These are phyloP conservation scores for Berkeleyomyces rouxiae DNA, from an alignment of 2,329 filamentous ascomycete species.

Conservation along the genomic window DNA sequence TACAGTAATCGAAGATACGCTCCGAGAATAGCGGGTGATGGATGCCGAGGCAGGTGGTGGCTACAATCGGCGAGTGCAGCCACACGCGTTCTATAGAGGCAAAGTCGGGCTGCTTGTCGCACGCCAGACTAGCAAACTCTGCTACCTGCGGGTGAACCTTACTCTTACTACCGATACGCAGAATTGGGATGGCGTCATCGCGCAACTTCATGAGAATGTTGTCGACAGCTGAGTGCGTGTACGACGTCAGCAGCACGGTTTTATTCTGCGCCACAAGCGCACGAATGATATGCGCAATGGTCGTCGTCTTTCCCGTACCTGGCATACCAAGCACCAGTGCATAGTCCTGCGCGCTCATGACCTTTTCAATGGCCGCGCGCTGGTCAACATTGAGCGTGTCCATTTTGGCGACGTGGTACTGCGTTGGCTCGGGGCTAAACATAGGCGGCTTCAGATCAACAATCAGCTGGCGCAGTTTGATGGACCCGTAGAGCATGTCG, in stretches of 20 bases:
- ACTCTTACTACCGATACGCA: conserved; percentile 69
- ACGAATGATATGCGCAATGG: conserved; percentile 91
- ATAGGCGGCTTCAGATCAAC: conserved; percentile 57
- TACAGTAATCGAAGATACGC: conserved; percentile 90
- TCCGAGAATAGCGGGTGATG: conserved; percentile 78
- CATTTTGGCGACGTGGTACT: conserved; percentile 40
- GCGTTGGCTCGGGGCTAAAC: conserved; percentile 52
- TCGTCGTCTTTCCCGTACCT: conserved; percentile 94
- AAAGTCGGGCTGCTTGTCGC: conserved; percentile 55
- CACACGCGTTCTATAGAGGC: conserved; percentile 73
- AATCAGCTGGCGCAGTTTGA: conserved; percentile 60
- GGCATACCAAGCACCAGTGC: conserved; percentile 97
- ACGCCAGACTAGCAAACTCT: conserved; percentile 66
- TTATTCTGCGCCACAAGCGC: conserved; percentile 79
- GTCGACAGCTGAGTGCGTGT: conserved; percentile 95
- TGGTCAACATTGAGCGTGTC: conserved; percentile 76
- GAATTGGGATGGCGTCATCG: conserved; percentile 55
- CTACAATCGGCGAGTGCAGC: conserved; percentile 75
- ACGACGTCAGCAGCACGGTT: conserved; percentile 82
- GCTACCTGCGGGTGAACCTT: conserved; percentile 83
- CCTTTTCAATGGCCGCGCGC: conserved; percentile 71
- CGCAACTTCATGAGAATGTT: conserved; percentile 91
- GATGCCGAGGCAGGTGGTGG: conserved; percentile 85
- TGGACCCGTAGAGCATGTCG: conserved; percentile 52
- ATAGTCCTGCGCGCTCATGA: conserved; percentile 91